These are phyloP conservation scores for Nadsonia starkeyi-henricii DNA, from an alignment of 1,139 yeast species.

Conservation along the genomic window DNA sequence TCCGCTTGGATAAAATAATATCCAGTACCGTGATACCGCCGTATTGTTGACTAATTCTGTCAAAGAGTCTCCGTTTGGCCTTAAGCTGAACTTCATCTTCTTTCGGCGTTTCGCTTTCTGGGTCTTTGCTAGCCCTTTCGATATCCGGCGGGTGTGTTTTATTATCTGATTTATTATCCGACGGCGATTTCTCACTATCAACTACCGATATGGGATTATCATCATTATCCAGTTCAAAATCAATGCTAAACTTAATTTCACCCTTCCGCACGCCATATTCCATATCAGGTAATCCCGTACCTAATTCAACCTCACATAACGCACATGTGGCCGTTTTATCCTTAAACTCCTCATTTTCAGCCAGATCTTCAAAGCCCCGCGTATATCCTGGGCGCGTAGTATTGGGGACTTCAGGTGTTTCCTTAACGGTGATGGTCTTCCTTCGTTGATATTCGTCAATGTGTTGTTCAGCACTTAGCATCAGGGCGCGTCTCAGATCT, in stretches of 20 bases:
- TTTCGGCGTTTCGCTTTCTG: no score
- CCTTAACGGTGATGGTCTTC: conserved; percentile 9
- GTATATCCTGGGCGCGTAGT: conserved; percentile 14
- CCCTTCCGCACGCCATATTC: no score
- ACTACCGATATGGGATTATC: no score
- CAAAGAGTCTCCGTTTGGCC: no score
- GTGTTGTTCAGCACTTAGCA: conserved; percentile 7
- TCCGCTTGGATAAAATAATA: conserved; percentile 47
- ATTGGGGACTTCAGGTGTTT: conserved; percentile 10
- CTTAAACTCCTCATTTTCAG: background rate
- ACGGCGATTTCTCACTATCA: no score
- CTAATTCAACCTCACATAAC: conserved; percentile 55
- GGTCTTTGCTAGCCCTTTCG: no score
- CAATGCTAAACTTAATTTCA: no score
- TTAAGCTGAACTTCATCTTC: no score
- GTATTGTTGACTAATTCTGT: conserved; percentile 8
- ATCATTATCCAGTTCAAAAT: no score
- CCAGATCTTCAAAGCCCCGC: conserved; percentile 8
- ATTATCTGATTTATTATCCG: no score
- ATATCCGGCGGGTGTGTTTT: no score
- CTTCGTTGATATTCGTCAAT: conserved; percentile 4
- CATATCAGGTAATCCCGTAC: conserved; percentile 39
- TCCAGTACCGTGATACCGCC: conserved; percentile 39
- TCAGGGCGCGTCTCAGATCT: conserved; percentile 8
- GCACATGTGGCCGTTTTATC: conserved; percentile 34